A percentile compares a stretch with the other conserved stretches of the same genome.
Conservation (phyloP, 1,284 basidiomycete genomes). For the Athelia sp. region DNA sequence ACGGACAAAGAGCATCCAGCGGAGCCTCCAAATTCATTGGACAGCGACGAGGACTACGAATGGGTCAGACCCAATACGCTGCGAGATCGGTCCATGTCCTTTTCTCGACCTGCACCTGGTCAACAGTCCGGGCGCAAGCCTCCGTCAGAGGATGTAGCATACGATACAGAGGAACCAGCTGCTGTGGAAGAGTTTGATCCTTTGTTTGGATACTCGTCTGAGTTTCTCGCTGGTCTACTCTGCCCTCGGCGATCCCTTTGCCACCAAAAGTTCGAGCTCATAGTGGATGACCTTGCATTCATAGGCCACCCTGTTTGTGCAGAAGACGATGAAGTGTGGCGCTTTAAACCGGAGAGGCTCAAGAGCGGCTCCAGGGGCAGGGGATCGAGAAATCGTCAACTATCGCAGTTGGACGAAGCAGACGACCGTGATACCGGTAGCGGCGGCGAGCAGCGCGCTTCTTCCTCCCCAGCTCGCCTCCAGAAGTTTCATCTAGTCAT, state of each 20-base stretch:
- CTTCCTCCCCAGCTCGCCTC: conserved; percentile 47
- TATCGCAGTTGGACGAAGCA: conserved; percentile 21
- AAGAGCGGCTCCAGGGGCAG: conserved; percentile 46
- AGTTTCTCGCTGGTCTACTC: conserved; percentile 79
- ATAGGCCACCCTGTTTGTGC: conserved; percentile 91
- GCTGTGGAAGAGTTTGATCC: conserved; percentile 52
- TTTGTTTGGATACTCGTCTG: conserved; percentile 76
- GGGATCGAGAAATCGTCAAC: conserved; percentile 41
- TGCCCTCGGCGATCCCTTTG: conserved; percentile 79
- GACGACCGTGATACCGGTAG: conserved; percentile 23
- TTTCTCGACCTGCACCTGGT: conserved; percentile 33
- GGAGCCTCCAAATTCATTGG: conserved; percentile 2
- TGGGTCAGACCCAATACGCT: conserved; percentile 47
- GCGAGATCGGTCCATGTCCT: conserved; percentile 37
- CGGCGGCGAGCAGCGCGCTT: conserved; percentile 21
- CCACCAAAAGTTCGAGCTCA: conserved; percentile 92
- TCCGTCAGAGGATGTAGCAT: conserved; percentile 33
- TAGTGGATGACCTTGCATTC: conserved; percentile 92
- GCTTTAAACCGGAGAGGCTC: conserved; percentile 56
- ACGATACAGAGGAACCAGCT: conserved; percentile 29
- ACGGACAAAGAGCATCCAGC: conserved; percentile 17
- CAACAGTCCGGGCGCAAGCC: conserved; percentile 38
- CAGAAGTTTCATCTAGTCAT: conserved; percentile 86
- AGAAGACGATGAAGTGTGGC: conserved; percentile 70
- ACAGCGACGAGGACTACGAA: conserved; percentile 40